A percentile compares a stretch with the other conserved stretches of the same genome.
Evolutionary conservation across 306 rosid species (phyloP).

Genomic region (Adenanthera pavonina): DNA sequence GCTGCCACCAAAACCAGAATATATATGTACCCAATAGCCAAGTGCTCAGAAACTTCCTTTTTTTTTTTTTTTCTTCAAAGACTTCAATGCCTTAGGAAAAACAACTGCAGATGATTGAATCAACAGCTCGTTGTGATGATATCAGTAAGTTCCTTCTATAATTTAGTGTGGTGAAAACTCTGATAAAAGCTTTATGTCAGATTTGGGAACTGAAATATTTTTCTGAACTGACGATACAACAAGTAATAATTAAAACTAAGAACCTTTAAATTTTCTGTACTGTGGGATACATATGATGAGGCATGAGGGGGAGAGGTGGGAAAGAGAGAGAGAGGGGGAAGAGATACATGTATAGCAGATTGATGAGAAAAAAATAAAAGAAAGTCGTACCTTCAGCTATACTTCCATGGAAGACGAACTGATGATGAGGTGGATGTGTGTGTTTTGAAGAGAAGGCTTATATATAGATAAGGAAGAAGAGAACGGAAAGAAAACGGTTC

Average conservation of each 20-base stretch:
- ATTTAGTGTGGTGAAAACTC: constrained; percentile 47
- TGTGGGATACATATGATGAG: background rate
- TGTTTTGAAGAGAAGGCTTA: constrained; percentile 43
- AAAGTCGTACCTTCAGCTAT: constrained; percentile 58
- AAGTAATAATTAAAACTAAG: constrained; percentile 3
- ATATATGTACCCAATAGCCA: background rate
- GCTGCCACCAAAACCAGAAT: constrained; percentile 15
- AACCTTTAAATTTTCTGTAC: constrained; percentile 6
- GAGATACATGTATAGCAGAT: constrained; percentile 27
- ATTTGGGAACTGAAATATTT: constrained; percentile 37
- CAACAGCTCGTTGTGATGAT: constrained; percentile 35
- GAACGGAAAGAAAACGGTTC: constrained; percentile 36
- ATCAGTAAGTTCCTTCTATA: constrained; percentile 40
- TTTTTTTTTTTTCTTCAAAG: background rate
- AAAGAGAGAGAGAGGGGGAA: background rate
- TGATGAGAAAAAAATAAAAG: background rate
- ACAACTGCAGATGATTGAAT: constrained; percentile 37
- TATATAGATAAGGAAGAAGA: constrained; percentile 47
- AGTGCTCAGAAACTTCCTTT: too few species aligned
- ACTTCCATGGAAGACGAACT: constrained; percentile 45
- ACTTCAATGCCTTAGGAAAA: constrained; percentile 17
- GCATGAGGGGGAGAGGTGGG: background rate
- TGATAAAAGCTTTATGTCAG: constrained; percentile 49
- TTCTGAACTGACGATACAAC: background rate
- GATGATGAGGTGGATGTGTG: constrained; percentile 50